Evolutionary conservation across 306 rosid genomes (phyloP).

Genomic region (Cucurbita maxima): DNA sequence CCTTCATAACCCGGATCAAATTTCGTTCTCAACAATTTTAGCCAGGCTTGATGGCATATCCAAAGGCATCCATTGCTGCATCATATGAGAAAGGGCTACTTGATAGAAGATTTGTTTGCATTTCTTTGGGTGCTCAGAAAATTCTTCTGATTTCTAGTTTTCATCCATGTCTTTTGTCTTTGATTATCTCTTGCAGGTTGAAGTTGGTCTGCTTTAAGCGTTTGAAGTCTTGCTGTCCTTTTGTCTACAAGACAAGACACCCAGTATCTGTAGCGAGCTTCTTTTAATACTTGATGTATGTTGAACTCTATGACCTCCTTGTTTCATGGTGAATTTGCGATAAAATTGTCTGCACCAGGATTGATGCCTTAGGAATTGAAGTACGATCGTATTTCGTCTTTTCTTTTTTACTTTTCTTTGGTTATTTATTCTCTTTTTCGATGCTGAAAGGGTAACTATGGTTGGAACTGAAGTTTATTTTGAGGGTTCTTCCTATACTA

Average conservation of each 20-base stretch:
- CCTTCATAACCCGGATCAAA: background rate
- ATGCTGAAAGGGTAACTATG: background rate
- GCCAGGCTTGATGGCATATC: background rate
- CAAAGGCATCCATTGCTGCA: conserved; percentile 12
- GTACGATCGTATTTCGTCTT: background rate
- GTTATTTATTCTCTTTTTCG: background rate
- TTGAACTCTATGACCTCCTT: conserved; percentile 43
- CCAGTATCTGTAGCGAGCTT: conserved; percentile 53
- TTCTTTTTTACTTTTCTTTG: background rate
- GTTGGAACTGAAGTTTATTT: background rate
- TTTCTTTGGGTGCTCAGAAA: conserved; percentile 49
- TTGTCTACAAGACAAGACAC: conserved; percentile 47
- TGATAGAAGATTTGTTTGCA: conserved; percentile 42
- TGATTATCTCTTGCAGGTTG: conserved; percentile 80
- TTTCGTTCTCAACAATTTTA: background rate
- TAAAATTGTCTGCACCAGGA: conserved; percentile 4
- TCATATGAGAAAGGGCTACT: conserved; percentile 20
- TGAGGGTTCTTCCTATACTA: background rate
- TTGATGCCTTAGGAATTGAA: too few relatives aligned
- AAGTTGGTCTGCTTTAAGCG: conserved; percentile 45
- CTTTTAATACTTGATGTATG: conserved; percentile 81
- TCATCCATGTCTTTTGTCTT: conserved; percentile 40
- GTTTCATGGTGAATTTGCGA: conserved; percentile 14
- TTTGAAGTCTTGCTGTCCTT: conserved; percentile 59
- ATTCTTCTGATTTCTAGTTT: conserved; percentile 21